phyloP scores from a whole-genome alignment of 345 rosid species.

The Boechera divaricarpa region DNA sequence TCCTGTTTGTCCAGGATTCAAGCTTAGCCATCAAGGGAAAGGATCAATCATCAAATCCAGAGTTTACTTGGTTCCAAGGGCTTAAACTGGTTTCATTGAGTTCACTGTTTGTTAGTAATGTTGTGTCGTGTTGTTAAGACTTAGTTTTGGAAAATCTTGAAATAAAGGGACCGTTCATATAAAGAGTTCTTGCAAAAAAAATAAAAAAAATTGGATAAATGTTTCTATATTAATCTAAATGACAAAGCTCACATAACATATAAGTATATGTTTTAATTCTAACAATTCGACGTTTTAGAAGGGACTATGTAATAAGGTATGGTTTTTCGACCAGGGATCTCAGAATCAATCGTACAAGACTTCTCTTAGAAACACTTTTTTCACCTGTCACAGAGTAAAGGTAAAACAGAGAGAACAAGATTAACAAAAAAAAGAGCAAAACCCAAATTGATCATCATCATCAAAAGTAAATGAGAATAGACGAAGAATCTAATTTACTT shows the following conservation, averaged over 20 bases:
- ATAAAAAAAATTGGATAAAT: constrained; percentile 13
- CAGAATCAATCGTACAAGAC: constrained; percentile 55
- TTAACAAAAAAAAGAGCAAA: constrained; percentile 13
- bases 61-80: constrained; percentile 69
- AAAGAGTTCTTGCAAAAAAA: neutral
- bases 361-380: constrained; percentile 67
- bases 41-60: constrained; percentile 82
- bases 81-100: constrained; percentile 36
- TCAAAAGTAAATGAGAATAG: constrained; percentile 23
- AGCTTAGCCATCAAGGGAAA: constrained; percentile 61
- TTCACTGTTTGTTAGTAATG: constrained; percentile 30
- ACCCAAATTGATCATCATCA: constrained; percentile 18
- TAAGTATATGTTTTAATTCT: constrained; percentile 12
- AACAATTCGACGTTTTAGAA: constrained; percentile 32
- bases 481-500: constrained; percentile 57
- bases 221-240: constrained; percentile 29
- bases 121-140: constrained; percentile 25
- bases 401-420: constrained; percentile 21
- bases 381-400: constrained; percentile 57
- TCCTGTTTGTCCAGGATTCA: constrained; percentile 90
- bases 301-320: constrained; percentile 38
- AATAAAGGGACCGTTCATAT: constrained; percentile 22
- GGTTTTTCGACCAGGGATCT: constrained; percentile 9
- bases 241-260: constrained; percentile 32
- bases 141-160: constrained; percentile 20